Evolutionary conservation across 208 protist genomes (phyloP), one percentile per base, ranked within the genome.

Genomic region (Crithidia fasciculata): DNA sequence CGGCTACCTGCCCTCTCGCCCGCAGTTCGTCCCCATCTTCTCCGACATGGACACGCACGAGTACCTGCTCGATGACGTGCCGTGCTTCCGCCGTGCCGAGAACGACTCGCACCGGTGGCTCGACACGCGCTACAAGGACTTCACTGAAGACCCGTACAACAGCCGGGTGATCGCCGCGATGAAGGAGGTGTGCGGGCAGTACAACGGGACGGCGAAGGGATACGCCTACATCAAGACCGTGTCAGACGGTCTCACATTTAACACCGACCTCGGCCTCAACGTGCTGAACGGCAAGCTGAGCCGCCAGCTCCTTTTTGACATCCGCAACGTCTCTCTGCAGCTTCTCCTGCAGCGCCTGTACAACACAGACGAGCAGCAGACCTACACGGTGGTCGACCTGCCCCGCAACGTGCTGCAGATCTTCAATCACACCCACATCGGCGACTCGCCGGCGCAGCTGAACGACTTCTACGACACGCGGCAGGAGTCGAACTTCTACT

Each of bases 1-100:
- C 19, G 88, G 84, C 18, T 92, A 82, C 73, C 75, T 95, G 57
- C 90, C 90, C 9, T 76, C 78, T 2, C 84, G 84, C 4, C 90
- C 90, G 5, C 90, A 95, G 67, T 95, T 93, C 78, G 85, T 93
- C 19, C 90, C 90, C 43, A 78, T 95, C 60, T 95, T 93, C 71
- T 89, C 88, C 3, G 90, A 95, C 64, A 93, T 95, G 90, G 85
- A 93, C 75, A 92, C 87, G 54, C 90, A 95, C 69, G 90, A 95
- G 76, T 95, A 93, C 69, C 81, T 95, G 39, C 80, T 95, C 50
- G 88, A 95, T 78, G 86, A 95, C 54, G 88, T 95, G 19, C 90
- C 90, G 43, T 95, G 90, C 80, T 93, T 93, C 67, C 78, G 83
- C 55, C 86, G 87, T n/a, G 90, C 88, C 8, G 88, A 91, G 75